Conservation (phyloP, 202 grass and related monocot species). For the Panicum hallii region DNA sequence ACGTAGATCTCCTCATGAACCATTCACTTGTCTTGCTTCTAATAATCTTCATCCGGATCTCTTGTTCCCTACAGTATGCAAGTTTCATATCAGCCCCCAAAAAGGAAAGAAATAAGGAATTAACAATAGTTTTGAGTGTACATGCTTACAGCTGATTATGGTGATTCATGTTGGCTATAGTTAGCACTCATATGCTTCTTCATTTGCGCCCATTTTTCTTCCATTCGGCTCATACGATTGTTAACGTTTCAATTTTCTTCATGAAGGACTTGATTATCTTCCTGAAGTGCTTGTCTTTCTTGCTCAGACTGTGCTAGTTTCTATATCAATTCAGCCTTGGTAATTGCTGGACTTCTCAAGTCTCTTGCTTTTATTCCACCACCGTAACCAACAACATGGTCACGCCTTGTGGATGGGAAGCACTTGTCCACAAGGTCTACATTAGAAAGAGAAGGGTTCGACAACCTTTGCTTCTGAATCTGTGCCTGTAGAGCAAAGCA, state of each 20-base stretch:
- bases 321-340: background rate
- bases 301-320: background rate
- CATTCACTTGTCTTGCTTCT: background rate
- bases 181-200: background rate
- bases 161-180: background rate
- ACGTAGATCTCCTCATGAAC: background rate
- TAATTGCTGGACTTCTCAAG: background rate
- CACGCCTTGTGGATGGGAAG: background rate
- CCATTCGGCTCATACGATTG: background rate
- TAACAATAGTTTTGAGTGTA: background rate
- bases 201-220: background rate
- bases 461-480: background rate
- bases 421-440: constrained; percentile 6
- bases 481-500: background rate
- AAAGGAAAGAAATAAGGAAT: background rate
- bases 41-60: background rate
- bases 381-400: constrained; percentile 14
- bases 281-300: background rate
- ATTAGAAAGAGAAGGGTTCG: background rate
- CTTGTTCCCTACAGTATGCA: background rate
- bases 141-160: too few relatives aligned
- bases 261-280: background rate
- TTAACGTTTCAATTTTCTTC: background rate
- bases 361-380: constrained; percentile 21
- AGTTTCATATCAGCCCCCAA: background rate